Conservation (phyloP, 116 monocot genomes). For the Papilionanthe hybrid region DNA sequence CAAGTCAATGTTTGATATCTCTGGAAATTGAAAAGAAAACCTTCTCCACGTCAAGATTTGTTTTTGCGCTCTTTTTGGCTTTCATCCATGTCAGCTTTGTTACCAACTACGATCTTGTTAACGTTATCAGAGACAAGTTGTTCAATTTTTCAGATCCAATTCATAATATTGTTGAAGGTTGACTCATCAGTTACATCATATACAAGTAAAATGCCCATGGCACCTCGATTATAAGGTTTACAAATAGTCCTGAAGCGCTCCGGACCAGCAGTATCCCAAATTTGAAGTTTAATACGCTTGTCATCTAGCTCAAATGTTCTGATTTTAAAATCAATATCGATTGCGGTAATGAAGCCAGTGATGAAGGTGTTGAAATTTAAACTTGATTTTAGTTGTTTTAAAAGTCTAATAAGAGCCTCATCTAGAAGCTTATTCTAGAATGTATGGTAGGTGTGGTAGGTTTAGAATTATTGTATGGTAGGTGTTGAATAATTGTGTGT, state of each 20-base stretch:
- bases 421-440: too few species aligned
- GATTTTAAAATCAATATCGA: constrained; percentile 97
- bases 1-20: constrained; percentile 85
- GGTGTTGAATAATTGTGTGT: too few species aligned
- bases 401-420: too few species aligned
- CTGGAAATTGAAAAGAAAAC: constrained; percentile 90
- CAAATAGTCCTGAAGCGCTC: constrained; percentile 89
- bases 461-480: too few species aligned
- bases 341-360: constrained; percentile 95
- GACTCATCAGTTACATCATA: constrained; percentile 92
- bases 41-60: constrained; percentile 79
- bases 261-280: constrained; percentile 99
- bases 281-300: constrained; percentile 89
- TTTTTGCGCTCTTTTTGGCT: constrained; percentile 97
- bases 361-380: too few species aligned
- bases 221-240: constrained; percentile 89
- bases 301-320: constrained; percentile 93
- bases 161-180: constrained; percentile 85
- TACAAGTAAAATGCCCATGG: constrained; percentile 89
- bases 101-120: constrained; percentile 83
- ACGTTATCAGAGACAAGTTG: constrained; percentile 90
- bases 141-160: constrained; percentile 90
- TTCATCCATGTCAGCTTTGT: constrained; percentile 95
- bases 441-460: too few species aligned
- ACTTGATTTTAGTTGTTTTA: too few species aligned